A percentile compares a stretch with the other conserved stretches of the same genome.
Conservation (phyloP, 495 filamentous ascomycete species). For the Penicillium robsamsonii region DNA sequence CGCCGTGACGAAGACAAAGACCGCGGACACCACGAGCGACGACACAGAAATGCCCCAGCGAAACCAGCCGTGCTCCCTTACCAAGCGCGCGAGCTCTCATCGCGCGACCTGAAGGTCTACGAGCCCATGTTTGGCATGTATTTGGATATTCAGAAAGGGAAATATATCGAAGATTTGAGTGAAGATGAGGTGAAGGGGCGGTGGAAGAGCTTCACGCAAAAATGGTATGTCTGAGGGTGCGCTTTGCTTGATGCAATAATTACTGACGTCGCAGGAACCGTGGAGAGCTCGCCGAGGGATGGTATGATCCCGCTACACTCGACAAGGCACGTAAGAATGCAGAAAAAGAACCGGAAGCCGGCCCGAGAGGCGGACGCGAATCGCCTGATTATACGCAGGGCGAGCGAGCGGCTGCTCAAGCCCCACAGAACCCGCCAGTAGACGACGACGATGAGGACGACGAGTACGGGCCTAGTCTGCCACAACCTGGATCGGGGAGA, state of each 20-base stretch:
- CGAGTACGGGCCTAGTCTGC: conserved; percentile 72
- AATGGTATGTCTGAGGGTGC: conserved; percentile 65
- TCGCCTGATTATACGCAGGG: conserved; percentile 31
- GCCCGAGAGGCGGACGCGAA: conserved; percentile 8
- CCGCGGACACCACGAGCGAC: conserved; percentile 13
- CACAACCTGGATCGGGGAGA: conserved; percentile 32
- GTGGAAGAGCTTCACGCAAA: conserved; percentile 89
- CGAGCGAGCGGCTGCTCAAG: conserved; percentile 10
- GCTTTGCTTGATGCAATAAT: neutral
- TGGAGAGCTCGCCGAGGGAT: conserved; percentile 86
- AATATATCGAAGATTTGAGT: conserved; percentile 60
- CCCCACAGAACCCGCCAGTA: conserved; percentile 15
- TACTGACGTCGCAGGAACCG: conserved; percentile 64
- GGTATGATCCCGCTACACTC: conserved; percentile 78
- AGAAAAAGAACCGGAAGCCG: conserved; percentile 8
- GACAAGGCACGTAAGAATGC: conserved; percentile 44
- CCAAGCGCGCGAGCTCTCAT: conserved; percentile 60
- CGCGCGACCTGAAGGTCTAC: conserved; percentile 60
- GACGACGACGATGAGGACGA: conserved; percentile 57
- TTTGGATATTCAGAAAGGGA: conserved; percentile 82
- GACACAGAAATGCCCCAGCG: conserved; percentile 13
- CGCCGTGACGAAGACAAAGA: conserved; percentile 15
- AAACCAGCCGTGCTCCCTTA: conserved; percentile 58
- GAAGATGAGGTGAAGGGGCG: conserved; percentile 72
- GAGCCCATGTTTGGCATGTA: conserved; percentile 79